Percentiles rank a stretch among this genome's conserved stretches.
Conservation (phyloP, 1,139 yeast species). For the Sugiyamaella castrensis region DNA sequence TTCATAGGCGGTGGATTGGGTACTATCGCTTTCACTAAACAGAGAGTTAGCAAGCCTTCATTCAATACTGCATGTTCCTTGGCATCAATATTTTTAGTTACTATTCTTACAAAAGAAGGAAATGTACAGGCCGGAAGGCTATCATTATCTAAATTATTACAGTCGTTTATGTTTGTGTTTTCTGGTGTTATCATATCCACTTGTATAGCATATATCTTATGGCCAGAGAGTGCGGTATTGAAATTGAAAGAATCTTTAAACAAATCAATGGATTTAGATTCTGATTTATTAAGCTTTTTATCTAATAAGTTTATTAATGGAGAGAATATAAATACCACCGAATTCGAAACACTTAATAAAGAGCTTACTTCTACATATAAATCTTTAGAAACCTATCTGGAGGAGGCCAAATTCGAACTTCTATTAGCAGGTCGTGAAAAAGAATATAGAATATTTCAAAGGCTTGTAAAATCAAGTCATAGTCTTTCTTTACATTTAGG, state of each 20-base stretch:
- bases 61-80: slow-evolving; percentile 80
- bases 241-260: slow-evolving; percentile 49
- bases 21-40: slow-evolving; percentile 64
- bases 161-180: slow-evolving; percentile 58
- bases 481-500: slow-evolving; percentile 58
- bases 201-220: slow-evolving; percentile 53
- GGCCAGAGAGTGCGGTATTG: slow-evolving; percentile 61
- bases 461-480: slow-evolving; percentile 52
- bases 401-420: slow-evolving; percentile 64
- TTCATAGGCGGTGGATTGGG: slow-evolving; percentile 61
- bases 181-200: slow-evolving; percentile 63
- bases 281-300: slow-evolving; percentile 49
- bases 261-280: slow-evolving; percentile 53
- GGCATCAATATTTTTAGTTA: slow-evolving; percentile 68
- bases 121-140: slow-evolving; percentile 58
- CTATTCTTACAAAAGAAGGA: slow-evolving; percentile 77
- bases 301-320: slow-evolving; percentile 56
- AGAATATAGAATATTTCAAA: slow-evolving; percentile 47
- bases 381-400: slow-evolving; percentile 45
- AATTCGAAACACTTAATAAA: slow-evolving; percentile 41
- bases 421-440: slow-evolving; percentile 51
- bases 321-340: slow-evolving; percentile 43
- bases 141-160: slow-evolving; percentile 55
- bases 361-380: slow-evolving; percentile 44
- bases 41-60: slow-evolving; percentile 61